A percentile compares a stretch with the other conserved stretches of the same genome.
Evolutionary conservation across 2,329 filamentous ascomycete species (phyloP).

Genomic region (Diaporthe citriasiana): DNA sequence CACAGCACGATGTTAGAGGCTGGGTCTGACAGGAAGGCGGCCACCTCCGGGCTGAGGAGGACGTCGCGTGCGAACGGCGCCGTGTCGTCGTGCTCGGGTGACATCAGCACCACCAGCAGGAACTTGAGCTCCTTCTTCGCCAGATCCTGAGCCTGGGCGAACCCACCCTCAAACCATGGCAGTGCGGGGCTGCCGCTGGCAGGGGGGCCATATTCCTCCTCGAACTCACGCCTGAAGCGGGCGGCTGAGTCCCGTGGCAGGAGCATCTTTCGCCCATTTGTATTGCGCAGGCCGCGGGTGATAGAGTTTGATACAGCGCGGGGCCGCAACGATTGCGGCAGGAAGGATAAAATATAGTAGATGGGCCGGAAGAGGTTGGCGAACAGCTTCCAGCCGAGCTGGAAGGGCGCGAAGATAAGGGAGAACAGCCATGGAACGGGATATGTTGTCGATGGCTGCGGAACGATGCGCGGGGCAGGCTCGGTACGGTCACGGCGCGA

Average conservation of each 20-base stretch:
- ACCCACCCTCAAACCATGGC: constrained; percentile 88
- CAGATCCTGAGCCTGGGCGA: constrained; percentile 90
- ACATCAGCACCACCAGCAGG: constrained; percentile 87
- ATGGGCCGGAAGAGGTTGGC: constrained; percentile 79
- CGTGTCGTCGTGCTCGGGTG: constrained; percentile 95
- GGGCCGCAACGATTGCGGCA: constrained; percentile 76
- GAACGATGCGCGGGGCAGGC: constrained; percentile 87
- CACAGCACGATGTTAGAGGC: constrained; percentile 87
- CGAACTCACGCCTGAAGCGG: constrained; percentile 91
- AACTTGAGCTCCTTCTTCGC: constrained; percentile 95
- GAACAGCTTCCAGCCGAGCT: constrained; percentile 78
- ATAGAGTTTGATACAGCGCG: constrained; percentile 68
- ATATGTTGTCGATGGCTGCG: constrained; percentile 77
- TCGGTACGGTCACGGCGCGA: constrained; percentile 62
- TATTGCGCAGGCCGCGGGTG: constrained; percentile 67
- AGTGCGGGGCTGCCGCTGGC: constrained; percentile 65
- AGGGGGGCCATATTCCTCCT: constrained; percentile 84
- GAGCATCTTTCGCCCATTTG: constrained; percentile 79
- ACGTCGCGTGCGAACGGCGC: constrained; percentile 85
- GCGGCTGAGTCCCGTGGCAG: constrained; percentile 90
- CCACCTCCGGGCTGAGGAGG: constrained; percentile 81
- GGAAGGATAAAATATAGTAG: constrained; percentile 83
- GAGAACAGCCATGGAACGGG: constrained; percentile 82
- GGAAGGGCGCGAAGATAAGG: constrained; percentile 84
- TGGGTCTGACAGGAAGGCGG: constrained; percentile 80